Percentiles rank a stretch among this genome's conserved stretches.
These are phyloP conservation scores for Zygosaccharomyces pseudobailii DNA, from an alignment of 1,139 yeast genomes.

Conservation along the genomic window DNA sequence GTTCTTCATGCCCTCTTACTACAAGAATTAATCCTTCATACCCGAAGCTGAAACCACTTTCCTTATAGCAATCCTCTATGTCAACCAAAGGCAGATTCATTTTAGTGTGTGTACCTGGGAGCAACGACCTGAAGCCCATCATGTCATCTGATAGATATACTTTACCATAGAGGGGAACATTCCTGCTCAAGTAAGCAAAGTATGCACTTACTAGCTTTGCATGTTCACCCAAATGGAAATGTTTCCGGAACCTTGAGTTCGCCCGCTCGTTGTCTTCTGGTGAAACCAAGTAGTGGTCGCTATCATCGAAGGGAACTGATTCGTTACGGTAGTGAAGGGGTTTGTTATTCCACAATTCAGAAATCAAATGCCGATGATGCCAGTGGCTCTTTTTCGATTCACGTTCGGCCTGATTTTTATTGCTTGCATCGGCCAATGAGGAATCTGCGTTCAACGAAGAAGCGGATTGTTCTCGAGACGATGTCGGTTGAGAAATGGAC, in stretches of 20 bases:
- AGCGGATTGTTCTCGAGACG: neutral
- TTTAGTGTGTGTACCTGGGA: slow-evolving; percentile 73
- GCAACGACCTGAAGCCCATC: slow-evolving; percentile 71
- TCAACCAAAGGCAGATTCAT: slow-evolving; percentile 81
- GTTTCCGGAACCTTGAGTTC: slow-evolving; percentile 51
- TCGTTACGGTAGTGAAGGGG: slow-evolving; percentile 56
- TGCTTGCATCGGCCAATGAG: neutral
- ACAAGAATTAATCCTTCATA: slow-evolving; percentile 67
- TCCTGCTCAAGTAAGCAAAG: slow-evolving; percentile 63
- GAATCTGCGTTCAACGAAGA: neutral
- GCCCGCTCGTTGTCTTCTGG: slow-evolving; percentile 43
- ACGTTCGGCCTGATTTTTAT: neutral
- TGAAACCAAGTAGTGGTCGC: slow-evolving; percentile 45
- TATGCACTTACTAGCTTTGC: slow-evolving; percentile 62
- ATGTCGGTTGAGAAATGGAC: neutral
- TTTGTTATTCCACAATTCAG: slow-evolving; percentile 58
- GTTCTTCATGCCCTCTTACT: slow-evolving; percentile 69
- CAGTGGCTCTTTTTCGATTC: slow-evolving; percentile 3
- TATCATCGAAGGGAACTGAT: slow-evolving; percentile 38
- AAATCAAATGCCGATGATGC: neutral
- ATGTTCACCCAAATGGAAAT: slow-evolving; percentile 57
- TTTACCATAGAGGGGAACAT: slow-evolving; percentile 79
- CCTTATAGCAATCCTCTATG: slow-evolving; percentile 62
- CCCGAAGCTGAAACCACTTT: slow-evolving; percentile 59
- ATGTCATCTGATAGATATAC: slow-evolving; percentile 62